These are phyloP conservation scores for Apiospora phragmitis DNA, from an alignment of 2,329 filamentous ascomycete genomes.

Conservation along the genomic window DNA sequence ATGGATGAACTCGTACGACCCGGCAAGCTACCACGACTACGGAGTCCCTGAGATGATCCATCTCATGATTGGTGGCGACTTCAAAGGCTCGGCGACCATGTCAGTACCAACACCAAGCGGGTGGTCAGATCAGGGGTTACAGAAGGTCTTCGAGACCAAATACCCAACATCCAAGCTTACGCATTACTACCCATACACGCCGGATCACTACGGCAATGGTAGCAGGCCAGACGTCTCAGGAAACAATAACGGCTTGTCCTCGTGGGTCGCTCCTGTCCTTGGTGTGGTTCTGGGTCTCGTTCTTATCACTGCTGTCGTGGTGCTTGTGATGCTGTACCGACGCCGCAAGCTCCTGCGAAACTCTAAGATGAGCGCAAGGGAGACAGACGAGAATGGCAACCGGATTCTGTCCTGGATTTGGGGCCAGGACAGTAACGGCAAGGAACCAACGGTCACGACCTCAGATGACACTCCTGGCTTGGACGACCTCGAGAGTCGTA, in stretches of 20 bases:
- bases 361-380: constrained; percentile 29
- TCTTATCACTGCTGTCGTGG: constrained; percentile 50
- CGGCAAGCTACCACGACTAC: constrained; percentile 64
- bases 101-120: constrained; percentile 61
- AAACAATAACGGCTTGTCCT: constrained; percentile 44
- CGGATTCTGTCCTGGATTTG: constrained; percentile 55
- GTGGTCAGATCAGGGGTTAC: constrained; percentile 53
- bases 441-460: constrained; percentile 46
- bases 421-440: constrained; percentile 40
- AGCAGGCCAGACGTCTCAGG: constrained; percentile 21
- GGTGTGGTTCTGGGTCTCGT: constrained; percentile 62
- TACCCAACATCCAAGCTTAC: constrained; percentile 60
- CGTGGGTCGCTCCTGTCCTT: constrained; percentile 61
- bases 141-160: constrained; percentile 50
- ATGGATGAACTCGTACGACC: constrained; percentile 73
- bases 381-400: constrained; percentile 46
- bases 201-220: not conserved
- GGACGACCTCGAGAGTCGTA: constrained; percentile 40
- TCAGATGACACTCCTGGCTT: constrained; percentile 42
- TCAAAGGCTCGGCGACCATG: constrained; percentile 67
- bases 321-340: constrained; percentile 54
- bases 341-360: constrained; percentile 45
- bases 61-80: constrained; percentile 66
- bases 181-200: constrained; percentile 61
- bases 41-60: constrained; percentile 66